Conservation (phyloP, 2,329 filamentous ascomycete species). For the Aspergillus sp. region DNA sequence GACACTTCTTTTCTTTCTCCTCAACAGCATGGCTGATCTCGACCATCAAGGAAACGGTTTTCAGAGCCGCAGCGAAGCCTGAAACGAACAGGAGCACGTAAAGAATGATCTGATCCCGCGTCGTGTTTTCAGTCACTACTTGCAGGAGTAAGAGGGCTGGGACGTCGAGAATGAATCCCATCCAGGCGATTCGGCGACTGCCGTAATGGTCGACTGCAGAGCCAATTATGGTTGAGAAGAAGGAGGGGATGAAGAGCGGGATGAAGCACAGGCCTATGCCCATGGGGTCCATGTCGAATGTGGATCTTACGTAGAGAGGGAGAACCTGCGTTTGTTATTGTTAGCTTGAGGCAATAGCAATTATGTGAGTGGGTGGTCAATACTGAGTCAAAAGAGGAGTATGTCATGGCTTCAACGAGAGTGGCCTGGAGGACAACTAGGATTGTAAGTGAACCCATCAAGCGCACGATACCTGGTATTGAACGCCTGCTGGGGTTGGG, state of each 20-base stretch:
- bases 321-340: slow-evolving; percentile 40
- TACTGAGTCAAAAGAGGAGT: slow-evolving; percentile 55
- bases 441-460: slow-evolving; percentile 45
- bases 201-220: slow-evolving; percentile 54
- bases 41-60: slow-evolving; percentile 66
- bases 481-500: slow-evolving; percentile 2
- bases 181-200: slow-evolving; percentile 59
- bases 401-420: slow-evolving; percentile 51
- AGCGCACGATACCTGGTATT: slow-evolving; percentile 23
- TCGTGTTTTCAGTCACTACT: slow-evolving; percentile 58
- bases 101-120: slow-evolving; percentile 63
- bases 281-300: slow-evolving; percentile 57
- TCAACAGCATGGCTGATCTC: slow-evolving; percentile 63
- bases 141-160: slow-evolving; percentile 65
- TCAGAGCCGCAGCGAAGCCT: slow-evolving; percentile 57
- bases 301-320: slow-evolving; percentile 55
- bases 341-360: not conserved
- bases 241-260: slow-evolving; percentile 59
- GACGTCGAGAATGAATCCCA: slow-evolving; percentile 54
- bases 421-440: slow-evolving; percentile 46
- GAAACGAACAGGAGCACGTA: slow-evolving; percentile 61
- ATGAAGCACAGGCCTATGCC: slow-evolving; percentile 61
- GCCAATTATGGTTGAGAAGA: slow-evolving; percentile 60
- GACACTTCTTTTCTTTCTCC: slow-evolving; percentile 51
- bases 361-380: not conserved